Percentiles rank a stretch among this genome's conserved stretches.
phyloP scores from a whole-genome alignment of 2,329 filamentous ascomycete genomes.

The Talaromyces verruculosus region DNA sequence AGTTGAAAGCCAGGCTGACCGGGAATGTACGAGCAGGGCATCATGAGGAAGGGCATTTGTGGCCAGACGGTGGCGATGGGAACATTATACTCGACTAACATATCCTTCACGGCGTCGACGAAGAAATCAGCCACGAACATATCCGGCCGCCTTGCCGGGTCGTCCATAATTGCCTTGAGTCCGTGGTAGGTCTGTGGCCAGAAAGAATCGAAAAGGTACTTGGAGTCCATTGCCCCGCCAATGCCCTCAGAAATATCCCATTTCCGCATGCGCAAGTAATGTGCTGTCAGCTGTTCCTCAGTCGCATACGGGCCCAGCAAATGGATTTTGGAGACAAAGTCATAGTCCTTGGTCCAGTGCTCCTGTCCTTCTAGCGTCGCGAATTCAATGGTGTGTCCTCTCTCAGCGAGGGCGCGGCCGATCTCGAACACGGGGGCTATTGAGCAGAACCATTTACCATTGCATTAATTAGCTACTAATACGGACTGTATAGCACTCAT shows the following conservation, averaged over 20 bases:
- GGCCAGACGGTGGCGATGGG: slow-evolving; percentile 45
- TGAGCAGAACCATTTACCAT: background rate
- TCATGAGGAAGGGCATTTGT: slow-evolving; percentile 45
- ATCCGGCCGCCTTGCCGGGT: slow-evolving; percentile 33
- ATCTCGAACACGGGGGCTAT: slow-evolving; percentile 40
- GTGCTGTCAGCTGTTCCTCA: slow-evolving; percentile 32
- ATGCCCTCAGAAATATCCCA: slow-evolving; percentile 37
- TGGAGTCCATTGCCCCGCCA: slow-evolving; percentile 36
- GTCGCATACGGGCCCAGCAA: slow-evolving; percentile 34
- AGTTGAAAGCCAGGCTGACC: slow-evolving; percentile 45
- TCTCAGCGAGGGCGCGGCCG: slow-evolving; percentile 34
- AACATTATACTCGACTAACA: slow-evolving; percentile 39
- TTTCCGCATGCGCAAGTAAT: slow-evolving; percentile 39
- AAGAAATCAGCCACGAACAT: slow-evolving; percentile 50
- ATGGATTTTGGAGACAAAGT: slow-evolving; percentile 36
- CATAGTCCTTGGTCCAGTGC: slow-evolving; percentile 32
- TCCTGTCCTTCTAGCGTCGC: slow-evolving; percentile 43
- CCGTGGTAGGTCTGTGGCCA: slow-evolving; percentile 36
- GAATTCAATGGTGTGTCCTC: slow-evolving; percentile 42
- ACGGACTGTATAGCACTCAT: no score
- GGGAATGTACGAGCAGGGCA: slow-evolving; percentile 43
- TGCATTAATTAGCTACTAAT: background rate
- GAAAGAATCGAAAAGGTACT: slow-evolving; percentile 40
- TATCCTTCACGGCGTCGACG: slow-evolving; percentile 45
- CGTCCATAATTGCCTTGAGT: slow-evolving; percentile 28